Conservation (phyloP, 2,329 filamentous ascomycete genomes). For the Cladophialophora immunda region DNA sequence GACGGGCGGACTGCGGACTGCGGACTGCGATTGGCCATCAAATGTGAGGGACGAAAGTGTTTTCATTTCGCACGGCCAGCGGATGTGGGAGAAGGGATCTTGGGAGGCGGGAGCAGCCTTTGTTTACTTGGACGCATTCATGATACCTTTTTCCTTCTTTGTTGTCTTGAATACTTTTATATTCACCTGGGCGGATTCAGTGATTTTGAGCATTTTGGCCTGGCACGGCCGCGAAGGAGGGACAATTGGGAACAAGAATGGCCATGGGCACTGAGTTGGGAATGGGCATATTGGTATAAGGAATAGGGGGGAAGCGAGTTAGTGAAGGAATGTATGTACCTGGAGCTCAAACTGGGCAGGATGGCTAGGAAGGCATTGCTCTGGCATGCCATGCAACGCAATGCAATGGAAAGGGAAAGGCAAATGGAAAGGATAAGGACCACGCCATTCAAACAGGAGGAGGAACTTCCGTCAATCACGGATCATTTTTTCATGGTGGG, state of each 20-base stretch:
- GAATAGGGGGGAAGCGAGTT: background rate
- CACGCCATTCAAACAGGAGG: background rate
- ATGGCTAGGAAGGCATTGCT: background rate
- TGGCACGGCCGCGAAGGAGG: background rate
- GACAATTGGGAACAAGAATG: background rate
- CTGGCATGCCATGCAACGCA: background rate
- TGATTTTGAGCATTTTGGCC: conserved; percentile 4
- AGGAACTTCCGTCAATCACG: conserved; percentile 4
- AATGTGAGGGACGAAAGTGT: background rate
- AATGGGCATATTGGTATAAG: background rate
- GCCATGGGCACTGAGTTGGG: background rate
- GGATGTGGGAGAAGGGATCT: background rate
- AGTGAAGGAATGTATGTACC: background rate
- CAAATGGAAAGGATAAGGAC: background rate
- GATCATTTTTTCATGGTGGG: background rate
- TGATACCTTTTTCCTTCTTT: background rate
- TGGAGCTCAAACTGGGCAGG: background rate
- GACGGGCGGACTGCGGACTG: background rate
- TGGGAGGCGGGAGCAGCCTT: background rate
- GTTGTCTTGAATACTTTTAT: background rate
- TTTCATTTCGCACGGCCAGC: background rate
- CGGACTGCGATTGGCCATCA: background rate
- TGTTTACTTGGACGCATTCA: background rate
- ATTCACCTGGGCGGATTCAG: background rate
- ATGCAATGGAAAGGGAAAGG: background rate